These are phyloP conservation scores for Trichoderma virens DNA, from an alignment of 495 filamentous ascomycete genomes.

Conservation along the genomic window DNA sequence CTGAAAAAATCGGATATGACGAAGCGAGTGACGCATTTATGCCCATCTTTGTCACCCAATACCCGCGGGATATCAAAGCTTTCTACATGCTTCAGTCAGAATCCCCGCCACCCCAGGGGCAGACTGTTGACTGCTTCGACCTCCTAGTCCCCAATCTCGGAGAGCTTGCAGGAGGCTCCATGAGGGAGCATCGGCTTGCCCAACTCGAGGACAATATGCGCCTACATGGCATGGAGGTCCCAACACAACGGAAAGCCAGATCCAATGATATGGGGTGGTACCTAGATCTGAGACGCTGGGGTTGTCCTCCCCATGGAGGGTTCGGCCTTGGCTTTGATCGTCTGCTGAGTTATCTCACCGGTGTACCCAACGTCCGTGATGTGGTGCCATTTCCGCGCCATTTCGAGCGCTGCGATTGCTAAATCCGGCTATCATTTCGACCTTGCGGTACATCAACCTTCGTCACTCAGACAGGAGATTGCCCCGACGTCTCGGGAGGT, in stretches of 20 bases:
- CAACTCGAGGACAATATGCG: conserved; percentile 66
- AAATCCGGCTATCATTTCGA: conserved; percentile 19
- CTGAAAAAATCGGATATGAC: conserved; percentile 57
- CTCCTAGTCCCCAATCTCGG: conserved; percentile 82
- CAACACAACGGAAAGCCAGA: conserved; percentile 15
- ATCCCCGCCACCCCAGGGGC: conserved; percentile 5
- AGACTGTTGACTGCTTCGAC: conserved; percentile 91
- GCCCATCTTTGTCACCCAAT: conserved; percentile 91
- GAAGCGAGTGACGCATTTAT: conserved; percentile 19
- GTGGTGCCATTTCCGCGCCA: conserved; percentile 84
- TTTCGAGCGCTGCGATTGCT: conserved; percentile 88
- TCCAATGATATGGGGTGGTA: conserved; percentile 69
- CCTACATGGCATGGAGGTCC: neutral
- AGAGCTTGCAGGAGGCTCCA: conserved; percentile 85
- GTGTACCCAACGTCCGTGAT: conserved; percentile 78
- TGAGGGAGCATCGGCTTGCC: conserved; percentile 80
- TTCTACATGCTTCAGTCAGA: conserved; percentile 85
- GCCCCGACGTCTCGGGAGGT: conserved; percentile 9
- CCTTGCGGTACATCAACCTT: neutral
- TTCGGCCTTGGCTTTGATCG: conserved; percentile 94
- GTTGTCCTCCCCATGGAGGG: conserved; percentile 89
- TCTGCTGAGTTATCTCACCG: conserved; percentile 76
- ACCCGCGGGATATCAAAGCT: conserved; percentile 76
- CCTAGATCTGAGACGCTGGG: conserved; percentile 87
- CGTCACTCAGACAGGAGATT: conserved; percentile 1